phyloP scores from a whole-genome alignment of 192 early-diverging fungal genomes.

The Coemansia sp. region DNA sequence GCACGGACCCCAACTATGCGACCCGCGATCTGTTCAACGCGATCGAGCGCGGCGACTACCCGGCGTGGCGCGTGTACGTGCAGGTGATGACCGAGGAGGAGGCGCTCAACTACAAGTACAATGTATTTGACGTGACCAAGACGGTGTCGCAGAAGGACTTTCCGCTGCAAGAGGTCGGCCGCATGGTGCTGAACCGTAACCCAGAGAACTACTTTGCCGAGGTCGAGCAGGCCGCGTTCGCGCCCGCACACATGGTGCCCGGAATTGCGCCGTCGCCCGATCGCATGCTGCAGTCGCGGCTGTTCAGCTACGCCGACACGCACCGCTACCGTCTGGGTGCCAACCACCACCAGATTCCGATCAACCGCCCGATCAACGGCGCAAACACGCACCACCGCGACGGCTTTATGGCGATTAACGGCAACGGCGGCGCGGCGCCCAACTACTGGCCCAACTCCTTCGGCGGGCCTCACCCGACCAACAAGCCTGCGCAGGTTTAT shows the following conservation, averaged over 20 bases:
- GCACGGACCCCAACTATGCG: constrained; percentile 69
- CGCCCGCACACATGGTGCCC: constrained; percentile 73
- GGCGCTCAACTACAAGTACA: constrained; percentile 69
- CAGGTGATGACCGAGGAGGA: constrained; percentile 75
- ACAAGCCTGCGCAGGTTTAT: constrained; percentile 54
- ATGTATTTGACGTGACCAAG: constrained; percentile 85
- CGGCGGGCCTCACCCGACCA: constrained; percentile 60
- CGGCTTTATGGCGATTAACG: constrained; percentile 64
- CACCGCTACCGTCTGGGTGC: constrained; percentile 78
- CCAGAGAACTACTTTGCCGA: constrained; percentile 86
- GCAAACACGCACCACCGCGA: constrained; percentile 76
- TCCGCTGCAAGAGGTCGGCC: constrained; percentile 73
- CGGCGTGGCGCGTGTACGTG: constrained; percentile 69
- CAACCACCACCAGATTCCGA: constrained; percentile 80
- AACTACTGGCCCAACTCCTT: constrained; percentile 76
- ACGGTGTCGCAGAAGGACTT: constrained; percentile 76
- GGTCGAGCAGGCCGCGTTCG: constrained; percentile 80
- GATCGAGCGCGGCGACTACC: constrained; percentile 67
- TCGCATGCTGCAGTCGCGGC: constrained; percentile 81
- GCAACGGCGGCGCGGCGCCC: constrained; percentile 57
- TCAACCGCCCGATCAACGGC: constrained; percentile 68
- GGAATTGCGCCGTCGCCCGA: constrained; percentile 79
- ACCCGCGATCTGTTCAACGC: constrained; percentile 74
- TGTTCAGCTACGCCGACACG: constrained; percentile 85
- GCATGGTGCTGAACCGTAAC: constrained; percentile 76